Percentiles rank a stretch among this genome's conserved stretches.
Evolutionary conservation across 1,284 basidiomycete genomes (phyloP).

Genomic region (Heterobasidion occidentale): DNA sequence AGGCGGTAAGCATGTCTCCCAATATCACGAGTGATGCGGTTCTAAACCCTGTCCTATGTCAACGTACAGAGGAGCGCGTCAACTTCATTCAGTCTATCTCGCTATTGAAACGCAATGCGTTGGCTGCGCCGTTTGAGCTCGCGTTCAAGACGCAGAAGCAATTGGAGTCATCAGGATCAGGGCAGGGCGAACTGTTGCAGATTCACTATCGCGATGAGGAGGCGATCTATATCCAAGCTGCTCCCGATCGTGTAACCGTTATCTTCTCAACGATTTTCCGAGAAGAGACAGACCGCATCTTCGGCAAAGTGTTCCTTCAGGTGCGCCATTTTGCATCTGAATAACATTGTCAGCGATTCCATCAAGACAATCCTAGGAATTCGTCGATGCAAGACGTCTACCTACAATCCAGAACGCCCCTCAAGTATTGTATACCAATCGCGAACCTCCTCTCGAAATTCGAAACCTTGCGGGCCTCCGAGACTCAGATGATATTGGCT

Average conservation of each 20-base stretch:
- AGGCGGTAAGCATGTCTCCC: slow-evolving; percentile 55
- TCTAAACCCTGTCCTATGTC: neutral
- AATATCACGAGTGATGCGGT: neutral
- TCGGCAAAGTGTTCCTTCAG: slow-evolving; percentile 97
- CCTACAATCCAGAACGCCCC: slow-evolving; percentile 95
- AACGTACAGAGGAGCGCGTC: slow-evolving; percentile 61
- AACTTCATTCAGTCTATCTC: slow-evolving; percentile 79
- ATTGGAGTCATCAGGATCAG: slow-evolving; percentile 63
- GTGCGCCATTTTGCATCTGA: slow-evolving; percentile 31
- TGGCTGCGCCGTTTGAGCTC: slow-evolving; percentile 91
- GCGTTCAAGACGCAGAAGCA: slow-evolving; percentile 86
- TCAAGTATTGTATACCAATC: slow-evolving; percentile 95
- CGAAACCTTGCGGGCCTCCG: slow-evolving; percentile 78
- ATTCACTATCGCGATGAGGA: slow-evolving; percentile 96
- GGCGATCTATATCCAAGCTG: slow-evolving; percentile 93
- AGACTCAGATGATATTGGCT: slow-evolving; percentile 88
- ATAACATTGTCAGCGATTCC: neutral
- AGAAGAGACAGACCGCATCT: slow-evolving; percentile 96
- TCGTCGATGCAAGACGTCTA: slow-evolving; percentile 92
- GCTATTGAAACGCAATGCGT: slow-evolving; percentile 87
- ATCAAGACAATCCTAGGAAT: slow-evolving; percentile 60
- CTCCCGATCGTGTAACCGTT: slow-evolving; percentile 93
- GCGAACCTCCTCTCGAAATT: slow-evolving; percentile 95
- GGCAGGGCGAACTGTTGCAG: slow-evolving; percentile 81
- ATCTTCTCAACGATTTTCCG: slow-evolving; percentile 97